Evolutionary conservation across 1,284 basidiomycete species (phyloP), one percentile per base, ranked within the genome.

Genomic region (Boletellus sp.): DNA sequence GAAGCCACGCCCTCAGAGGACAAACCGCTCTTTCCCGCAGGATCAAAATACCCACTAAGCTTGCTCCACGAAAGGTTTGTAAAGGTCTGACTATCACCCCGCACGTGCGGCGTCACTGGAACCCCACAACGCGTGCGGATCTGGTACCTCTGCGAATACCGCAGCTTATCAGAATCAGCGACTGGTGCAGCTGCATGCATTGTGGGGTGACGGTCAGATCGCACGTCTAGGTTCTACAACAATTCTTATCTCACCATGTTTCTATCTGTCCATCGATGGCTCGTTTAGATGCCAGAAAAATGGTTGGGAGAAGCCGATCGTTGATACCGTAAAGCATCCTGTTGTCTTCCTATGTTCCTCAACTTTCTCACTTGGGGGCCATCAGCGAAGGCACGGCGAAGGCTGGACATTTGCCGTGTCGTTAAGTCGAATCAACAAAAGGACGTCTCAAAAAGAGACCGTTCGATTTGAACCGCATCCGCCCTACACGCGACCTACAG

Each of bases 31-130:
- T 93, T 94, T 62, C 89, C 89, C 37, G 74, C 82, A 13, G 90
- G 91, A 15, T 93, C 81, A 59, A 94, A 94, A 71, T 85, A 80
- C 50, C 92, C 92, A 3, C 64, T 91, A 40, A 85, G 78, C 60
- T 65, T 92, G 16, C 75, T 94, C 22, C 78, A 89, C 51, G 91
- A 93, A 74, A 84, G 83, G 86, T 86, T 48, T 47, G 62, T 50
- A 11, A 24, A 24, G 7, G 24, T 24, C 7, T 28, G 18, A 12
- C 41, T 12, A 5, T 42, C 44, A 36, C 33, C 21, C 32, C 38
- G 28, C 33, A 28, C 19, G 13, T 43, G 43, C 39, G 32, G 35
- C 40, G 28, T 36, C 37, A 21, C 36, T n/a, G 21, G 51, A 16
- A 12, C 46, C 51, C 42, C 37, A 38, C 32, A 21, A 49, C 47